phyloP scores from a whole-genome alignment of 2,329 filamentous ascomycete genomes.

The Xylaria sp. region DNA sequence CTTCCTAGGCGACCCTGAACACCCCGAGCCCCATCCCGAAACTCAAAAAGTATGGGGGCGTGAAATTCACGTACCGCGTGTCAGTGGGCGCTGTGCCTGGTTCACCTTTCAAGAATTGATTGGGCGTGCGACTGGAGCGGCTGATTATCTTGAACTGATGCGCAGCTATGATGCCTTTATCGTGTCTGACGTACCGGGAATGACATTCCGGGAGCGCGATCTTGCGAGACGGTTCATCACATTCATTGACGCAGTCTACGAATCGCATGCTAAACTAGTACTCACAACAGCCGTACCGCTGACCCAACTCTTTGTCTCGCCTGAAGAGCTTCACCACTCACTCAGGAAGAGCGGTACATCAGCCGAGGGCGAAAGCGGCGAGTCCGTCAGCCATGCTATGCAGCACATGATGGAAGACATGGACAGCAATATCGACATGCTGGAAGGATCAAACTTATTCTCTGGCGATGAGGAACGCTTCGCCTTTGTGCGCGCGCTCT shows the following conservation, averaged over 20 bases:
- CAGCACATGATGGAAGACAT: constrained; percentile 87
- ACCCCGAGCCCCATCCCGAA: constrained; percentile 78
- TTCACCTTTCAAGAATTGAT: constrained; percentile 96
- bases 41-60: constrained; percentile 91
- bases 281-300: constrained; percentile 89
- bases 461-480: constrained; percentile 96
- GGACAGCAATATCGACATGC: constrained; percentile 81
- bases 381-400: constrained; percentile 72
- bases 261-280: constrained; percentile 91
- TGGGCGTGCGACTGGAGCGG: constrained; percentile 85
- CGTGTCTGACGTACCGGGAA: constrained; percentile 88
- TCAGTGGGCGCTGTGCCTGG: constrained; percentile 86
- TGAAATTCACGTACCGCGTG: constrained; percentile 85
- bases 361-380: constrained; percentile 51
- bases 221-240: constrained; percentile 94
- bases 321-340: constrained; percentile 72
- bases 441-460: constrained; percentile 89
- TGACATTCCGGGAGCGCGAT: constrained; percentile 88
- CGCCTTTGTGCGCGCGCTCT: constrained; percentile 90
- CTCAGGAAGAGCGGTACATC: constrained; percentile 59
- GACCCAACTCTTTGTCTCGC: constrained; percentile 84
- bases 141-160: constrained; percentile 93
- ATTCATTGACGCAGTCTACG: constrained; percentile 96
- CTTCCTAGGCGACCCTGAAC: constrained; percentile 86
- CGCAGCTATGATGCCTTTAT: constrained; percentile 92